A percentile compares a stretch with the other conserved stretches of the same genome.
phyloP scores from a whole-genome alignment of 31 red algal species.

The Asparagopsis taxiformis region DNA sequence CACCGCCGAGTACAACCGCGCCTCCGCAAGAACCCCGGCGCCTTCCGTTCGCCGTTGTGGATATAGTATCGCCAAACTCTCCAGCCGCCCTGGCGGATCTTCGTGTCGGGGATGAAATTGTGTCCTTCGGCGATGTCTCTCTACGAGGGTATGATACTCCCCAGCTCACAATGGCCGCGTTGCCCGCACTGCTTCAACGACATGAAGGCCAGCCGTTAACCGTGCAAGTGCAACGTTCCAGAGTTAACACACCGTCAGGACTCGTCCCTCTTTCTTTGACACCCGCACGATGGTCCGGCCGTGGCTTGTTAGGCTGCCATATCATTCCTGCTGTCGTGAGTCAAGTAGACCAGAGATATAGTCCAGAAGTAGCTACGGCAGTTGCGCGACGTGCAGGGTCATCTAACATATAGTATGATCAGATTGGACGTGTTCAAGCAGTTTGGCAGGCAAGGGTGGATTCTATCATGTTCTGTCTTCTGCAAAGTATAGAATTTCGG shows the following conservation, averaged over 20 bases:
- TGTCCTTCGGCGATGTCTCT: conserved; percentile 64
- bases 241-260: background rate
- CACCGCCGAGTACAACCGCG: background rate
- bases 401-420: background rate
- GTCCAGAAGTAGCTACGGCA: conserved; percentile 69
- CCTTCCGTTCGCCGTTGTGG: conserved; percentile 77
- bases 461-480: too few species aligned
- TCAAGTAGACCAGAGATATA: conserved; percentile 48
- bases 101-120: conserved; percentile 54
- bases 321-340: conserved; percentile 46
- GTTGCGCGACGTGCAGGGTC: background rate
- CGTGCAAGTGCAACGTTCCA: conserved; percentile 25
- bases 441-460: background rate
- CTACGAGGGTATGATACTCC: conserved; percentile 37
- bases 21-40: background rate
- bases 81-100: conserved; percentile 75
- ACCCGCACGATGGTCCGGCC: conserved; percentile 58
- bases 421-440: background rate
- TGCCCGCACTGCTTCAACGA: conserved; percentile 44
- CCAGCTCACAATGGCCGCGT: conserved; percentile 30
- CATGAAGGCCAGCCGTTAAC: conserved; percentile 41
- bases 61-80: conserved; percentile 52
- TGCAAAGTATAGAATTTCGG: too few species aligned
- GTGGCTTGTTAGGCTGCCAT: conserved; percentile 81
- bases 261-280: conserved; percentile 41